These are phyloP conservation scores for Termitomyces heimii DNA, from an alignment of 768 basidiomycete genomes.

Conservation along the genomic window DNA sequence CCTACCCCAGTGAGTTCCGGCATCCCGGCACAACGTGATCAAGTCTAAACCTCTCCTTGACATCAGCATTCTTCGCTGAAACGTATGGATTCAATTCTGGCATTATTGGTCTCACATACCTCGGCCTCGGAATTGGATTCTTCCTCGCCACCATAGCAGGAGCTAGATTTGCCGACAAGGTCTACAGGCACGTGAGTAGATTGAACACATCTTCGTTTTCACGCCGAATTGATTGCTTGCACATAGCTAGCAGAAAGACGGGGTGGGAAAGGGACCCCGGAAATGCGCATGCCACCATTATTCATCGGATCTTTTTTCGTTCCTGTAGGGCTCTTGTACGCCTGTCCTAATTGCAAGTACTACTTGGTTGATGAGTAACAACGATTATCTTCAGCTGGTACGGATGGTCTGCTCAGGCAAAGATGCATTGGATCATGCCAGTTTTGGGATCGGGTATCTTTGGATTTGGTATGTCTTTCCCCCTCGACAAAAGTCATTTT, in stretches of 20 bases:
- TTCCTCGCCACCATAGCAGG: conserved; percentile 39
- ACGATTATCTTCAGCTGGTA: conserved; percentile 46
- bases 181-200: conserved; percentile 39
- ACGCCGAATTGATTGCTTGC: neutral
- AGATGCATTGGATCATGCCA: conserved; percentile 72
- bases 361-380: neutral
- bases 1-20: conserved; percentile 49
- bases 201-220: neutral
- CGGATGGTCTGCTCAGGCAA: conserved; percentile 70
- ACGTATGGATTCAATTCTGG: conserved; percentile 49
- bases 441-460: conserved; percentile 57
- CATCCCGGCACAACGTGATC: neutral
- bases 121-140: conserved; percentile 56
- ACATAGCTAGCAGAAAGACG: conserved; percentile 42
- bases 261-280: conserved; percentile 63
- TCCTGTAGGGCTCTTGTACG: conserved; percentile 64
- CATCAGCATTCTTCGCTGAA: conserved; percentile 36
- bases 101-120: conserved; percentile 43
- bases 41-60: neutral
- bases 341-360: conserved; percentile 12
- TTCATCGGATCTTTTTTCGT: conserved; percentile 65
- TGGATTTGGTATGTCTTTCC: conserved; percentile 37
- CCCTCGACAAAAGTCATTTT: neutral
- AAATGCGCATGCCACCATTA: conserved; percentile 69
- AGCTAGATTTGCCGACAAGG: conserved; percentile 38